These are phyloP conservation scores for Sutorius eximius DNA, from an alignment of 1,284 basidiomycete species.

Conservation along the genomic window DNA sequence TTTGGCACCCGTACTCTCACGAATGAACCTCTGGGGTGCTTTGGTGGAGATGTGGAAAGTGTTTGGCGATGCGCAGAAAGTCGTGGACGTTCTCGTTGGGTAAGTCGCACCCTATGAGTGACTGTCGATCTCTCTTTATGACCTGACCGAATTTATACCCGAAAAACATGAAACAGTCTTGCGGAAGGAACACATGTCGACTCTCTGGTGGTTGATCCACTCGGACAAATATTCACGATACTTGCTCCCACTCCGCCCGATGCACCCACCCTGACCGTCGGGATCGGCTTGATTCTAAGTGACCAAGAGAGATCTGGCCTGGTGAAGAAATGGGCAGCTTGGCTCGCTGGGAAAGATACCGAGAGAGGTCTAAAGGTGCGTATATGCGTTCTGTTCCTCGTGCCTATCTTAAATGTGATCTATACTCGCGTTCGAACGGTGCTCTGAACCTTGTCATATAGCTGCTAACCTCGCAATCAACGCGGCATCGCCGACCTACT, in stretches of 20 bases:
- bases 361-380: slow-evolving; percentile 72
- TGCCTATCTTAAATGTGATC: neutral
- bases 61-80: slow-evolving; percentile 20
- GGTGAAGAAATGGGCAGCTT: slow-evolving; percentile 74
- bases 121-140: neutral
- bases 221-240: slow-evolving; percentile 65
- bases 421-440: neutral
- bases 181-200: slow-evolving; percentile 71
- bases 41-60: slow-evolving; percentile 32
- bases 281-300: slow-evolving; percentile 7
- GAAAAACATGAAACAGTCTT: slow-evolving; percentile 46
- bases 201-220: slow-evolving; percentile 58
- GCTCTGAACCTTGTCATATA: slow-evolving; percentile 25
- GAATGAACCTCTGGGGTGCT: slow-evolving; percentile 44
- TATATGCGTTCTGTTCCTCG: neutral
- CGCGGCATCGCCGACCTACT: slow-evolving; percentile 21
- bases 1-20: slow-evolving; percentile 77
- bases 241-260: slow-evolving; percentile 38
- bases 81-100: slow-evolving; percentile 56
- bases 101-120: slow-evolving; percentile 40
- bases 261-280: neutral
- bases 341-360: slow-evolving; percentile 72
- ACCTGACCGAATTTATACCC: neutral
- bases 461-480: slow-evolving; percentile 48
- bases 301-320: slow-evolving; percentile 58